A percentile compares a stretch with the other conserved stretches of the same genome.
Evolutionary conservation across 148 eudicot genomes (phyloP).

Genomic region (Arbutus unedo): DNA sequence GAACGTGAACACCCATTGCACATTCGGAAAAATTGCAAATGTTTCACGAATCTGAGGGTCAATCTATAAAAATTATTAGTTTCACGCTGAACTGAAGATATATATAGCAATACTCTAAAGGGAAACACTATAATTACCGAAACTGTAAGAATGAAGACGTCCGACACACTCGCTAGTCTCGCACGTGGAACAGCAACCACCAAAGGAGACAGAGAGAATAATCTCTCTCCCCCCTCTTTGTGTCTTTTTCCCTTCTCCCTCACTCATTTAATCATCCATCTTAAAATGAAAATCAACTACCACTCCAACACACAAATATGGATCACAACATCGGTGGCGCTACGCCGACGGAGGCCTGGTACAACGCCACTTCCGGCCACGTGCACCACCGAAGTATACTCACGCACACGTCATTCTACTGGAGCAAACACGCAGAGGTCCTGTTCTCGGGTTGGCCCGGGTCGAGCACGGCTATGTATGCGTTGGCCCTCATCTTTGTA

Average conservation of each 20-base stretch:
- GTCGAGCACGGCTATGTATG: slow-evolving; percentile 57
- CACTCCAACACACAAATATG: neutral
- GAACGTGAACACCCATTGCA: too few species aligned
- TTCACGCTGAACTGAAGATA: too few species aligned
- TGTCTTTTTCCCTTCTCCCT: neutral
- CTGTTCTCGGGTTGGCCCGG: slow-evolving; percentile 80
- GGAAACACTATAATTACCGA: neutral
- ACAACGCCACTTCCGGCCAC: slow-evolving; percentile 4
- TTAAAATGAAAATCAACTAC: neutral
- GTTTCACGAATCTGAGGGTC: too few species aligned
- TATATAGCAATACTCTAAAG: too few species aligned
- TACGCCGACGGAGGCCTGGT: slow-evolving; percentile 17
- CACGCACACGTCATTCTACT: slow-evolving; percentile 52
- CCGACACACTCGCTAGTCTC: neutral
- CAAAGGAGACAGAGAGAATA: neutral
- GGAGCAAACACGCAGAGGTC: slow-evolving; percentile 57
- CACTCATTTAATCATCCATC: neutral
- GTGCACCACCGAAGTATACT: slow-evolving; percentile 15
- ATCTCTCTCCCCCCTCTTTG: neutral
- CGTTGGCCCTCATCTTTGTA: slow-evolving; percentile 46
- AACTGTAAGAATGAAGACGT: neutral
- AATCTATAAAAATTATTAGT: too few species aligned
- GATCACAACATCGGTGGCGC: slow-evolving; percentile 24
- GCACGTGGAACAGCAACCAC: neutral
- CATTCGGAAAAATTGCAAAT: too few species aligned